These are phyloP conservation scores for Camellia lanceoleosa DNA, from an alignment of 148 eudicot species.

Conservation along the genomic window DNA sequence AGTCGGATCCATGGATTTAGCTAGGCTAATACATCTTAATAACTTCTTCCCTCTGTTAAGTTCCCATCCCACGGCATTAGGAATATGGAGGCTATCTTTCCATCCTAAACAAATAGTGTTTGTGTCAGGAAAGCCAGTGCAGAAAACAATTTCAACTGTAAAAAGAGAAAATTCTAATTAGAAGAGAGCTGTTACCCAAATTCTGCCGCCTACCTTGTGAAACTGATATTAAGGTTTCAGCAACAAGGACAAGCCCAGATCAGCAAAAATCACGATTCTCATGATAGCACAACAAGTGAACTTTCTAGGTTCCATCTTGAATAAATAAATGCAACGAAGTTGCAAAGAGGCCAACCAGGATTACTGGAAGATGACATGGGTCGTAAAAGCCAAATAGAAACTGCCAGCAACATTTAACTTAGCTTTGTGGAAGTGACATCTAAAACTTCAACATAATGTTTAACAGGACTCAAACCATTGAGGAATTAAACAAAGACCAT, in stretches of 20 bases:
- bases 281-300: conserved; percentile 80
- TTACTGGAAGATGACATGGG: conserved; percentile 75
- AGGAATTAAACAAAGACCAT: not conserved
- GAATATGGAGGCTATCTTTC: conserved; percentile 48
- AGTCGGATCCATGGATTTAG: conserved; percentile 85
- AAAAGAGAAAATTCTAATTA: not conserved
- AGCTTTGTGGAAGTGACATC: conserved; percentile 11
- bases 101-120: conserved; percentile 39
- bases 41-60: conserved; percentile 48
- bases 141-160: not conserved
- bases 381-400: conserved; percentile 87
- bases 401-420: conserved; percentile 40
- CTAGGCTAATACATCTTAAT: conserved; percentile 62
- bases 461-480: not conserved
- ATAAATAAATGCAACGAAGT: conserved; percentile 60
- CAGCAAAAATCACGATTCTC: conserved; percentile 88
- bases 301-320: conserved; percentile 65
- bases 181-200: conserved; percentile 29
- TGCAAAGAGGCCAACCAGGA: conserved; percentile 97
- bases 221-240: conserved; percentile 62
- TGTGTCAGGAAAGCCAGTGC: conserved; percentile 6
- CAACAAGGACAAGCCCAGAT: conserved; percentile 73
- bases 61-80: conserved; percentile 89
- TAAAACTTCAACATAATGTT: not conserved
- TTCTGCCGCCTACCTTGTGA: conserved; percentile 65